Base-by-base conservation (phyloP, 2,329 filamentous ascomycete species). In the Paecilomyces variotii region DNA sequence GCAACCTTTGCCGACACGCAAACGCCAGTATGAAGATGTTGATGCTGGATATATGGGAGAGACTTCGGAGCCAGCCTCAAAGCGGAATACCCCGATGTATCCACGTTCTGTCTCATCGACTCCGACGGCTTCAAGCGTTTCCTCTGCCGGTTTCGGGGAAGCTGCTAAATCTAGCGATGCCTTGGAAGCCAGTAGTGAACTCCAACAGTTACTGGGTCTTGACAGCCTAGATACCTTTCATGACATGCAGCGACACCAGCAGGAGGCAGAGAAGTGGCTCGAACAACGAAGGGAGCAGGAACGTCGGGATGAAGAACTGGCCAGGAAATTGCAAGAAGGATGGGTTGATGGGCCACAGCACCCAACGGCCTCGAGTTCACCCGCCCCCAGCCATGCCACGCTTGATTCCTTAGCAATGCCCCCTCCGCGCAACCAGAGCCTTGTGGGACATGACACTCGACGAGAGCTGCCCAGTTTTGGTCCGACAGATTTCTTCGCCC, bases 301-400 rank as follows among this genome's bases (percentile, higher is more conserved):
- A 58, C 71, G 67, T 24, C 67, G 63, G 34, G 75, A 77, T 58
- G 73, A 63, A n/a, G 71, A 72, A 60, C 64, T 73, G 58, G 76
- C 76, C 34, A 70, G 72, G 53, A 68, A 60, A 27, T 64, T 78
- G 11, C 71, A 75, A 61, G 67, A 72, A 28, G 63, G 65, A 54
- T 66, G 65, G 61, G 55, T 64, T 58, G 62, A 65, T 12, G 50
- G 60, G 7, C 45, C 60, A 26, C 54, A 56, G 30, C 54, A 63
- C 14, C 32, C 58, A 34, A 35, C 35, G 7, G 14, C 49, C 7
- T 55, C 59, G 12, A 35, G 39, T 25, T 56, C 54, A 35, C 49
- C 51, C 4, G n/a, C 27, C 14, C 39, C 26, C 25, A 56, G 25
- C 27, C 53, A 28, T 32, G 34, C 57, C 27, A 34, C 51, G 25